Evolutionary conservation across 352 stramenopile species (phyloP).

Genomic region (Globisporangium perplexum): DNA sequence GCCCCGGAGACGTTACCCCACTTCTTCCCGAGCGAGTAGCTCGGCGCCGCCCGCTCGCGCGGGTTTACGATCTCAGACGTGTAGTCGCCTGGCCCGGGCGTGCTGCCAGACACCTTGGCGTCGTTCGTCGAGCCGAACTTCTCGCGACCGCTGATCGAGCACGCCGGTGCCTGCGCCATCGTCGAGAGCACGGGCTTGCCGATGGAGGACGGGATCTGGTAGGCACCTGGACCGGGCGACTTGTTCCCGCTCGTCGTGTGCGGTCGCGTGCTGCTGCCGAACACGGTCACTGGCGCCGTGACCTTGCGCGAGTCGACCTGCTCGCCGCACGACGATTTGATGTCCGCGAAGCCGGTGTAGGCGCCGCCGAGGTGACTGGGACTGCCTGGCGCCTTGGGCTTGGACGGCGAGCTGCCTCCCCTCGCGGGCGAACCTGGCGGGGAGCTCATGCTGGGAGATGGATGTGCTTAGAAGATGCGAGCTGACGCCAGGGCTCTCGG

Average conservation of each 20-base stretch:
- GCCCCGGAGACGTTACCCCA: slow-evolving; percentile 33
- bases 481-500: too few relatives aligned
- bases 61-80: slow-evolving; percentile 58
- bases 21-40: slow-evolving; percentile 74
- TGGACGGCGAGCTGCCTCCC: slow-evolving; percentile 25
- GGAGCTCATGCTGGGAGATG: slow-evolving; percentile 11
- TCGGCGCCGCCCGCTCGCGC: slow-evolving; percentile 50
- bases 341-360: slow-evolving; percentile 45
- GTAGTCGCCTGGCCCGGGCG: slow-evolving; percentile 65
- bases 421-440: slow-evolving; percentile 27
- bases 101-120: slow-evolving; percentile 33
- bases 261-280: slow-evolving; percentile 55
- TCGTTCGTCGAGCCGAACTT: slow-evolving; percentile 73
- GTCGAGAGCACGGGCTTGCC: slow-evolving; percentile 66
- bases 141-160: slow-evolving; percentile 68
- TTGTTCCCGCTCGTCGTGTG: slow-evolving; percentile 43
- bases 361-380: slow-evolving; percentile 18
- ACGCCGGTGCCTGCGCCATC: slow-evolving; percentile 43
- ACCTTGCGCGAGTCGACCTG: slow-evolving; percentile 74
- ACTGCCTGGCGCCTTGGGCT: slow-evolving; percentile 28
- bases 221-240: slow-evolving; percentile 53
- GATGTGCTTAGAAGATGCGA: background rate
- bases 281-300: slow-evolving; percentile 54
- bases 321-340: slow-evolving; percentile 64
- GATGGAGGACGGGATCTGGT: slow-evolving; percentile 69